A percentile compares a stretch with the other conserved stretches of the same genome.
Evolutionary conservation across 768 basidiomycete species (phyloP).

Genomic region (Boletus eberwhitei): DNA sequence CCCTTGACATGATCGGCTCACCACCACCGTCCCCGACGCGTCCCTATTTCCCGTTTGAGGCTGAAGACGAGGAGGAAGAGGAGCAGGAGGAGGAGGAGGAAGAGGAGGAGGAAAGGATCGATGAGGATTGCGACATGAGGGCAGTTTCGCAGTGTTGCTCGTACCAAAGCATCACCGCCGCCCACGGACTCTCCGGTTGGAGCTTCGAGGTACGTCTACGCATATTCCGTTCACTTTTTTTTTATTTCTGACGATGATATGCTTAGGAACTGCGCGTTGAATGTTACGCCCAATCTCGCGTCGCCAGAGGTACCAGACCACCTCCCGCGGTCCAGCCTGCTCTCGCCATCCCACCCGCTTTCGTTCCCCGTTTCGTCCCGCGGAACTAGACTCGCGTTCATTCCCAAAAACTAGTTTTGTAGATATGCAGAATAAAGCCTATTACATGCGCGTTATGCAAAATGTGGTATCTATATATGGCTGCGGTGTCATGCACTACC

Average conservation of each 20-base stretch:
- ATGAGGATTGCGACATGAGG: neutral
- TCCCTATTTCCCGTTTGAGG: neutral
- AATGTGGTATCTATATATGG: slow-evolving; percentile 5
- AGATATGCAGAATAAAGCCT: neutral
- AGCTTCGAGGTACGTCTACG: slow-evolving; percentile 28
- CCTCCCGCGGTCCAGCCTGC: slow-evolving; percentile 11
- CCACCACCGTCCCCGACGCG: too few species aligned
- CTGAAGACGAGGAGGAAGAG: neutral
- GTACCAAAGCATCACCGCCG: slow-evolving; percentile 30
- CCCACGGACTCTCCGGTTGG: slow-evolving; percentile 19
- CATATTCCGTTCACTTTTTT: too few species aligned
- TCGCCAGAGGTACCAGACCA: slow-evolving; percentile 25
- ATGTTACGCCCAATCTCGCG: slow-evolving; percentile 30
- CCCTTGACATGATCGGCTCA: too few species aligned
- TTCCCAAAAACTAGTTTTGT: neutral
- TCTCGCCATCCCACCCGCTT: slow-evolving; percentile 30
- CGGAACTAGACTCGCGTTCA: neutral
- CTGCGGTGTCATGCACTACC: slow-evolving; percentile 1
- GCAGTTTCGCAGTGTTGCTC: slow-evolving; percentile 2
- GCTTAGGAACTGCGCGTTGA: slow-evolving; percentile 27
- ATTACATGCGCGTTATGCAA: slow-evolving; percentile 5
- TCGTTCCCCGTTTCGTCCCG: slow-evolving; percentile 16
- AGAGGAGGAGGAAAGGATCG: neutral
- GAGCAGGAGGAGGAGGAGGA: neutral
- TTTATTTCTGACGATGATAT: neutral